Evolutionary conservation across 371 early-diverging fungal species (phyloP).

Genomic region (Lichtheimia ramosa): DNA sequence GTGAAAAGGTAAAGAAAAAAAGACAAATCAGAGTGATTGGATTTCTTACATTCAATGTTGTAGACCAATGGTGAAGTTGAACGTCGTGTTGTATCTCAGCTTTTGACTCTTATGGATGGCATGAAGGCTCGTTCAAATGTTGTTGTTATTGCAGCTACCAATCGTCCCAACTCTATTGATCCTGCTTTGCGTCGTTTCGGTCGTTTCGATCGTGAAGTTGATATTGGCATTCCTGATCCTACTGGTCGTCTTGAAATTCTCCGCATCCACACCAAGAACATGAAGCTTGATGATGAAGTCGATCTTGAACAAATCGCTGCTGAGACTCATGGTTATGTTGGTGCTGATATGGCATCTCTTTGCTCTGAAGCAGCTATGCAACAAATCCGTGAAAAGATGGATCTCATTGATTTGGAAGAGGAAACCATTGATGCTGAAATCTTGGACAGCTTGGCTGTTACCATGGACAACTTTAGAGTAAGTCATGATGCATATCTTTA

Average conservation of each 20-base stretch:
- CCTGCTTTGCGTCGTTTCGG: constrained; percentile 99
- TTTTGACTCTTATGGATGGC: constrained; percentile 99
- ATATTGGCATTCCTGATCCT: constrained; percentile 99
- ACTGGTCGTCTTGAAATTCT: constrained; percentile 99
- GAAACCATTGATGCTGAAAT: constrained; percentile 99
- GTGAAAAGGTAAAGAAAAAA: constrained; percentile 82
- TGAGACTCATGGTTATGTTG: constrained; percentile 99
- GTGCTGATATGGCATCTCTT: constrained; percentile 98
- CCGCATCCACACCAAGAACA: constrained; percentile 99
- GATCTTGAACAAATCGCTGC: constrained; percentile 98
- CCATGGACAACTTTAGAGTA: constrained; percentile 98
- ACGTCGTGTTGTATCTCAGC: constrained; percentile 98
- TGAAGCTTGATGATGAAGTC: constrained; percentile 97
- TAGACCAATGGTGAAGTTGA: constrained; percentile 99
- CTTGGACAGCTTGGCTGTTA: constrained; percentile 96
- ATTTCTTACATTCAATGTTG: too few relatives aligned
- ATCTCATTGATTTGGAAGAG: constrained; percentile 98
- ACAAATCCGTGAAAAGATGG: constrained; percentile 99
- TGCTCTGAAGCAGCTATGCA: constrained; percentile 99
- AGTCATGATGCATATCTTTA: constrained; percentile 4
- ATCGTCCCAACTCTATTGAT: constrained; percentile 99
- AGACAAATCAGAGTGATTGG: background rate
- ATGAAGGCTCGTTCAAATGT: constrained; percentile 97
- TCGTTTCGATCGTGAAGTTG: constrained; percentile 99
- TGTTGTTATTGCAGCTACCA: constrained; percentile 98